phyloP scores from a whole-genome alignment of 2,329 filamentous ascomycete species.

The Waltergamsia citrina region DNA sequence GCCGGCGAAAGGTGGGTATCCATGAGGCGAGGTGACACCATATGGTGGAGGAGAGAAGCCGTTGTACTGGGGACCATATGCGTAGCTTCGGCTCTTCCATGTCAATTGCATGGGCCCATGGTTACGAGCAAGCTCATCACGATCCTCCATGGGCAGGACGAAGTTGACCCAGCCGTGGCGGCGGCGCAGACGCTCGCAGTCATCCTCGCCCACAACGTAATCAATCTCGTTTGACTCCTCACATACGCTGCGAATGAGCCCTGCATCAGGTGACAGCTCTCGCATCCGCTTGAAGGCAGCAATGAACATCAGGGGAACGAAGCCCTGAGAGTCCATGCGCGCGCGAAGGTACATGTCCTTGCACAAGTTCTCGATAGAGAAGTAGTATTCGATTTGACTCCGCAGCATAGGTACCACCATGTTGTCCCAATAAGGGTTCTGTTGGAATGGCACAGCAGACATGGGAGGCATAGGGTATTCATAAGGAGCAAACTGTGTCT shows the following conservation, averaged over 20 bases:
- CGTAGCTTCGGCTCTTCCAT: constrained; percentile 23
- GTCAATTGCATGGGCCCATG: constrained; percentile 46
- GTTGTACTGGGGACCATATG: constrained; percentile 8
- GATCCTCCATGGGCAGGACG: constrained; percentile 61
- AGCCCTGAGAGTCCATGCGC: constrained; percentile 93
- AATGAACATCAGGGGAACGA: constrained; percentile 72
- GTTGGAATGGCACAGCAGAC: constrained; percentile 20
- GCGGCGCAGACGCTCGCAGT: constrained; percentile 63
- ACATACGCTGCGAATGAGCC: constrained; percentile 66
- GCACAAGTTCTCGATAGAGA: constrained; percentile 89
- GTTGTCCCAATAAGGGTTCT: constrained; percentile 40
- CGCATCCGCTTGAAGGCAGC: constrained; percentile 70
- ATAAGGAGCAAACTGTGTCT: constrained; percentile 22
- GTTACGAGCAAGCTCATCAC: constrained; percentile 65
- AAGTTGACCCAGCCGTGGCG: constrained; percentile 72
- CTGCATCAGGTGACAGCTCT: constrained; percentile 45
- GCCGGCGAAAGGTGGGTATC: not conserved
- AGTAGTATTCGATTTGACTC: constrained; percentile 77
- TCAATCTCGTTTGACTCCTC: constrained; percentile 66
- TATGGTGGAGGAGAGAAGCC: constrained; percentile 18
- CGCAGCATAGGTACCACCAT: constrained; percentile 30
- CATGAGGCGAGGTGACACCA: too few species aligned
- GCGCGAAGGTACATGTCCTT: constrained; percentile 84
- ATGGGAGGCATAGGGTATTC: constrained; percentile 32
- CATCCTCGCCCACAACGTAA: constrained; percentile 64